Conservation (phyloP, 2,329 filamentous ascomycete species). For the Fusarium continuum region DNA sequence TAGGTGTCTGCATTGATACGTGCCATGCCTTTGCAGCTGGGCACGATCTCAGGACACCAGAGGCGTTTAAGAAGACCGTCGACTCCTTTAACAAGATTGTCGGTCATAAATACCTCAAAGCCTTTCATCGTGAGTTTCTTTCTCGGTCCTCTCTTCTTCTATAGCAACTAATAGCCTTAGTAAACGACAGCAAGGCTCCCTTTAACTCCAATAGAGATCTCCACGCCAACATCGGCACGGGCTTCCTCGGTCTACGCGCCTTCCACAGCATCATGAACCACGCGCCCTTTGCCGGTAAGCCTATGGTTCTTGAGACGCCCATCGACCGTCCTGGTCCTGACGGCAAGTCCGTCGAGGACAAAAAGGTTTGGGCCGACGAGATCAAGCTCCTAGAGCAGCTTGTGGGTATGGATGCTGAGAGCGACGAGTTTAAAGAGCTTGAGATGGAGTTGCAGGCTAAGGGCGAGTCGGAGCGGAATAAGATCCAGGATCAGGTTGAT, state of each 20-base stretch:
- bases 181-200: conserved; percentile 97
- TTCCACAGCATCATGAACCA: conserved; percentile 95
- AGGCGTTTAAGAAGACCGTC: conserved; percentile 78
- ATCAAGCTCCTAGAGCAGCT: conserved; percentile 93
- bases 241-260: conserved; percentile 87
- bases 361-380: conserved; percentile 86
- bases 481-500: conserved; percentile 81
- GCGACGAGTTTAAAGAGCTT: conserved; percentile 74
- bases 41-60: conserved; percentile 83
- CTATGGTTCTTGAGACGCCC: conserved; percentile 96
- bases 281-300: conserved; percentile 76
- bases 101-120: conserved; percentile 80
- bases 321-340: conserved; percentile 75
- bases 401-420: conserved; percentile 81
- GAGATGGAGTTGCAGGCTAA: conserved; percentile 72
- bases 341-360: conserved; percentile 78
- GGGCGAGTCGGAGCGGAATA: conserved; percentile 76
- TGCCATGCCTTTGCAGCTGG: conserved; percentile 96
- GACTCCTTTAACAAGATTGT: conserved; percentile 79
- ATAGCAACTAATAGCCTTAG: conserved; percentile 39
- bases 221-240: conserved; percentile 96
- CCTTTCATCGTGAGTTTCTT: conserved; percentile 70
- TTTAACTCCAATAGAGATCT: conserved; percentile 83
- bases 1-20: conserved; percentile 96
- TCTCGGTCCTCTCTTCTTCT: not conserved